Percentiles rank a stretch among this genome's conserved stretches.
These are phyloP conservation scores for Clausena lansium DNA, from an alignment of 345 rosid species.

Conservation along the genomic window DNA sequence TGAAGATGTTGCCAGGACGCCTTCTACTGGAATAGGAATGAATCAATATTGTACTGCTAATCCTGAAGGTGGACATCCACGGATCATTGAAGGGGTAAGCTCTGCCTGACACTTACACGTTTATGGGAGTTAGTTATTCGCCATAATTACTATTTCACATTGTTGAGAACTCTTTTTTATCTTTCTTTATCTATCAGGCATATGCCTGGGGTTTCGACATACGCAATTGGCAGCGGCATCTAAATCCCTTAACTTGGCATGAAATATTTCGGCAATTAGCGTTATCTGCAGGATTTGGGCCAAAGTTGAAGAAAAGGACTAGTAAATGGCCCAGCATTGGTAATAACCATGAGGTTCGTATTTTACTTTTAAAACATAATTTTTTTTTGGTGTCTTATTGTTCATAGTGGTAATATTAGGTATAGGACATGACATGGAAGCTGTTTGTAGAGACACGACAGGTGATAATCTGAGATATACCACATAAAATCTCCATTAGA, in stretches of 20 bases:
- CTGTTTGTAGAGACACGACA: background rate
- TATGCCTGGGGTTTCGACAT: constrained; percentile 98
- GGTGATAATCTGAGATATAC: background rate
- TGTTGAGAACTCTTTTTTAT: constrained; percentile 16
- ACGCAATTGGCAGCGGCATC: constrained; percentile 87
- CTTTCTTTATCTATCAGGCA: constrained; percentile 55
- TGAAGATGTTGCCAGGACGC: constrained; percentile 93
- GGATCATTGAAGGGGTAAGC: constrained; percentile 93
- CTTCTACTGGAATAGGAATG: constrained; percentile 71
- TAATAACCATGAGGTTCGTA: constrained; percentile 65
- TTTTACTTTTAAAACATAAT: background rate
- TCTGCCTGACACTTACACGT: constrained; percentile 8
- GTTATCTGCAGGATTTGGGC: constrained; percentile 88
- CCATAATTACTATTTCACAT: constrained; percentile 6
- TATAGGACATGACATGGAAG: background rate
- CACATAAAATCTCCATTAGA: background rate
- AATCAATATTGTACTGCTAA: constrained; percentile 77
- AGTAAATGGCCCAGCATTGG: constrained; percentile 39
- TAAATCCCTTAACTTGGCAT: constrained; percentile 91
- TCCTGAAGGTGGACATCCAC: constrained; percentile 99
- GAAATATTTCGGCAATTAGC: constrained; percentile 92
- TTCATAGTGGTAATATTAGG: constrained; percentile 3
- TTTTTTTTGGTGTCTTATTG: background rate
- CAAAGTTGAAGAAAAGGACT: constrained; percentile 63
- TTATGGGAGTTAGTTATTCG: constrained; percentile 9